Conservation (phyloP, 352 stramenopile genomes). For the Pythium guiyangense region DNA sequence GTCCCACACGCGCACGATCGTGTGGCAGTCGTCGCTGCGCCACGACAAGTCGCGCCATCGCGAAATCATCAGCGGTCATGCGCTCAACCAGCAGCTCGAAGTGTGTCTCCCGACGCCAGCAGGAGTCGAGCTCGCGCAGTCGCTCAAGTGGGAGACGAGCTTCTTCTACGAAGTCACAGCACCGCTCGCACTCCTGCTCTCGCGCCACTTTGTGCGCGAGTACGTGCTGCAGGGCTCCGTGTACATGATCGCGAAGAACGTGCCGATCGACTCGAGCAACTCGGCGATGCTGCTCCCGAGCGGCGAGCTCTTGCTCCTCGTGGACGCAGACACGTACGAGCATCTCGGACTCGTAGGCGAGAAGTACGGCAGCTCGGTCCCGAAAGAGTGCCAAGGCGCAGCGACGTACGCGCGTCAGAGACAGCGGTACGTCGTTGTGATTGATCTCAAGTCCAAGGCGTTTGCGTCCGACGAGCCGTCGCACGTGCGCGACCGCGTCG, state of each 20-base stretch:
- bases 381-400: constrained; percentile 13
- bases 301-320: constrained; percentile 64
- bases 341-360: constrained; percentile 64
- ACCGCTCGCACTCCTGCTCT: constrained; percentile 51
- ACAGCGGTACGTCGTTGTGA: constrained; percentile 53
- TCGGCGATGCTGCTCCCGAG: constrained; percentile 64
- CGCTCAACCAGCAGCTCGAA: constrained; percentile 72
- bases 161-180: constrained; percentile 79
- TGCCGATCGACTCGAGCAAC: constrained; percentile 51
- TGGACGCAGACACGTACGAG: constrained; percentile 62
- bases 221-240: constrained; percentile 47
- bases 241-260: constrained; percentile 80
- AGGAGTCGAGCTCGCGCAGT: constrained; percentile 31
- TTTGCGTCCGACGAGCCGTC: constrained; percentile 20
- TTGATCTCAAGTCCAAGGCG: constrained; percentile 51
- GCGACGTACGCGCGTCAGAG: constrained; percentile 18
- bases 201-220: constrained; percentile 47
- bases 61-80: constrained; percentile 37
- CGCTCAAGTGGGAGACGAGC: constrained; percentile 68
- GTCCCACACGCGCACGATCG: constrained; percentile 31
- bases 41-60: constrained; percentile 43
- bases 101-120: constrained; percentile 36
- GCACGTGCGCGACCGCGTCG: constrained; percentile 32
- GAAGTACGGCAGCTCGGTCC: constrained; percentile 45
- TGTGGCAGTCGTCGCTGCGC: constrained; percentile 56